Base-by-base conservation (phyloP, 441 rosid species). In the Raphanus hybrid region DNA sequence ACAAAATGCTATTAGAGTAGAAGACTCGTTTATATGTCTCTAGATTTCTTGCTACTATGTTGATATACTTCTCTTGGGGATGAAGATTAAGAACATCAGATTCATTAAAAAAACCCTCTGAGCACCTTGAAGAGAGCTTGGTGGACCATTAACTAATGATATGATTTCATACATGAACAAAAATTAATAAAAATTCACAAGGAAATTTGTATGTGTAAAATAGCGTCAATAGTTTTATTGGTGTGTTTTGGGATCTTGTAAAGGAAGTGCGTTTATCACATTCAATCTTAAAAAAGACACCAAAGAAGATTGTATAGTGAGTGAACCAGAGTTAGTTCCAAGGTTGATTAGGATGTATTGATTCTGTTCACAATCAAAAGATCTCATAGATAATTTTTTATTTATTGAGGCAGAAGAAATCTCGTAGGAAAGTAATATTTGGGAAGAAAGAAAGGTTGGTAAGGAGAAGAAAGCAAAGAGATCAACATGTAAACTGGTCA, bases 391-490 rank as follows among this genome's bases (percentile, higher is more conserved):
- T 54, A 54, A 7, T 41, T 54, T 11, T 41, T 63, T 11, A 9
- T 60, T 68, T 59, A 26, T 48, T 20, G 74, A 50, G 74, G 80
- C 15, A 32, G 37, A 41, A 1, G 26, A 59, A 77, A 32, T n/a
- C 12, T 35, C 9, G 41, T 35, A 37, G 45, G 75, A 69, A 70
- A 76, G 15, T 52, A 69, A 62, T 50, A 63, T 16, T 8, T 9
- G 3, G 37, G 48, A 64, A 70, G 70, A 64, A 76, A 52, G 6
- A 62, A 20, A 71, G 63, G 61, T 78, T 71, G 81, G 73, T 72
- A n/a, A 67, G 67, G 70, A 66, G 34, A 20, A 45, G 3, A 62
- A 60, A 27, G 50, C 8, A 37, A 32, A 64, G 67, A 64, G 80
- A 9, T 43, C 5, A 62, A 70, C 8, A 37, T 58, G 27, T 65